Conservation (phyloP, 805 yeast species). For the Monosporozyma solicola region DNA sequence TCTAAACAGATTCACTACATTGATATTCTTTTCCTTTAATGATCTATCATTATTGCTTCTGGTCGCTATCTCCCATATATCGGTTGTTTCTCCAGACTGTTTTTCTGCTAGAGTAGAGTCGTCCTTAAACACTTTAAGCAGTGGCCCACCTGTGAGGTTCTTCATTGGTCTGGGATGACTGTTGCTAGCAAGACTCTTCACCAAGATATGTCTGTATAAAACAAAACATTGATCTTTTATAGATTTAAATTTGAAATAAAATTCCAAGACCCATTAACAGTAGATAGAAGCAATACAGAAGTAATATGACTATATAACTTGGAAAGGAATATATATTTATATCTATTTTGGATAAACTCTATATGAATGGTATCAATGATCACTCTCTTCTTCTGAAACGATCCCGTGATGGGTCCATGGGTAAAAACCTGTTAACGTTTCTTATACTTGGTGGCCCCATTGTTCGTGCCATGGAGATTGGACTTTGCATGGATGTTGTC, state of each 20-base stretch:
- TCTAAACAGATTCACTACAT: background rate
- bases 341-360: too few relatives aligned
- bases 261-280: too few relatives aligned
- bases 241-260: background rate
- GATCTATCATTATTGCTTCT: background rate
- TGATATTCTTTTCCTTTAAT: background rate
- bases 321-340: background rate
- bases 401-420: background rate
- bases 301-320: too few relatives aligned
- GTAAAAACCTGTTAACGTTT: constrained; percentile 1
- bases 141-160: background rate
- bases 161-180: background rate
- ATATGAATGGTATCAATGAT: background rate
- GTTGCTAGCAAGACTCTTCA: background rate
- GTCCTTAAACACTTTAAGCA: background rate
- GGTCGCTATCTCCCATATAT: background rate
- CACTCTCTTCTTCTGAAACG: background rate
- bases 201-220: background rate
- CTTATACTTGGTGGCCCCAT: constrained; percentile 8
- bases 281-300: too few relatives aligned
- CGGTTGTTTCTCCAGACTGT: background rate
- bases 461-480: background rate
- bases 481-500: background rate
- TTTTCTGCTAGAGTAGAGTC: background rate
- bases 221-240: background rate